A percentile compares a stretch with the other conserved stretches of the same genome.
Conservation (phyloP, 306 rosid species). For the Gynostemma pentaphyllum region DNA sequence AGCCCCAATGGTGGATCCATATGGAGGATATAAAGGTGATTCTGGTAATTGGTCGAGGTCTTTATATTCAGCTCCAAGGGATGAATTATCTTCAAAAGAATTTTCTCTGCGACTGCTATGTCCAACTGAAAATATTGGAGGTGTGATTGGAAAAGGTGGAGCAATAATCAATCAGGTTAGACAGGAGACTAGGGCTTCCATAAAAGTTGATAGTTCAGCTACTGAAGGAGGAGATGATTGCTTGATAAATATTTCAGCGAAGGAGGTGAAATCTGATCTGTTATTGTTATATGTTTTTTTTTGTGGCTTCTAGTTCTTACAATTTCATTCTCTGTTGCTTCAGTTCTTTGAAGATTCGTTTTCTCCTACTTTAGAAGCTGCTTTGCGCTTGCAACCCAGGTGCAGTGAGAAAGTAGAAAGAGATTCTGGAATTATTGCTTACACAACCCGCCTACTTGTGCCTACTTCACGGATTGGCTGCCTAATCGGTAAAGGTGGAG, state of each 20-base stretch:
- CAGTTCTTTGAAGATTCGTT: constrained; percentile 79
- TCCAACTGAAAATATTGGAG: constrained; percentile 82
- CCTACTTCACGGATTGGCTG: constrained; percentile 94
- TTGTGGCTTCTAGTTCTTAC: constrained; percentile 13
- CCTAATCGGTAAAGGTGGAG: constrained; percentile 96
- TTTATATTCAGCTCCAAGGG: constrained; percentile 84
- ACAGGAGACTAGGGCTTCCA: constrained; percentile 84
- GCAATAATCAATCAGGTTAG: constrained; percentile 81
- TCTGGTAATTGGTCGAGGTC: constrained; percentile 86
- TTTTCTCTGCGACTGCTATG: constrained; percentile 78
- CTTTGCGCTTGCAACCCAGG: constrained; percentile 90
- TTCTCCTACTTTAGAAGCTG: constrained; percentile 84
- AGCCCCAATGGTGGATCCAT: constrained; percentile 65
- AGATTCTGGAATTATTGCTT: constrained; percentile 91
- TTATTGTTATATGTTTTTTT: background rate
- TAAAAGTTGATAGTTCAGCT: constrained; percentile 90
- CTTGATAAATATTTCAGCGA: constrained; percentile 66
- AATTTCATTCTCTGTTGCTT: constrained; percentile 13
- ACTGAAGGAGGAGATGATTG: constrained; percentile 83
- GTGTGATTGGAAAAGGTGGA: constrained; percentile 99
- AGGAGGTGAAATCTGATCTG: constrained; percentile 50
- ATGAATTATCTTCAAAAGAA: constrained; percentile 69
- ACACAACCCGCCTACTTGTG: constrained; percentile 84
- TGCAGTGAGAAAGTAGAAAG: constrained; percentile 92
- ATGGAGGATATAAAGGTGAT: constrained; percentile 86